Evolutionary conservation across 78 protist species (phyloP).

Genomic region (Cavenderia fasciculata): DNA sequence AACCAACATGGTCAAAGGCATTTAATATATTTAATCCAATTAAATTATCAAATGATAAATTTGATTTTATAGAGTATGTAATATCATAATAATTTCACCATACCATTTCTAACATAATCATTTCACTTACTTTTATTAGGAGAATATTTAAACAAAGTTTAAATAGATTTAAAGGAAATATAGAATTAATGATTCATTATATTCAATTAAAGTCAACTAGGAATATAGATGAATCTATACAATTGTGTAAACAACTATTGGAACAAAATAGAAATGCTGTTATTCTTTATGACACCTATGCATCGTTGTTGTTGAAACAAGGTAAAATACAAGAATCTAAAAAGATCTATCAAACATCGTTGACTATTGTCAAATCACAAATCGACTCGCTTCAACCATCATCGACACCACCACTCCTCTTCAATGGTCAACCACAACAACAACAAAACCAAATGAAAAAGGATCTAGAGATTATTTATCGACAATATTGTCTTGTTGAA

Average conservation of each 20-base stretch:
- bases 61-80: conserved; percentile 22
- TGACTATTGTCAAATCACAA: no score
- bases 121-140: no score
- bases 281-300: conserved; percentile 8
- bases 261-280: neutral
- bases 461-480: neutral
- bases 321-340: conserved; percentile 16
- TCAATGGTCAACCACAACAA: neutral
- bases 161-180: neutral
- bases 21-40: neutral
- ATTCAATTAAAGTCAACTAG: neutral
- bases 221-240: neutral
- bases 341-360: conserved; percentile 40
- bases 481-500: conserved; percentile 5
- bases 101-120: no score
- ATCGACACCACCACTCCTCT: no score
- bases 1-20: conserved; percentile 16
- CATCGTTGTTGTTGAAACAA: neutral
- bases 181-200: neutral
- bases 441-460: conserved; percentile 2
- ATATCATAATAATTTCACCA: neutral
- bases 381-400: no score
- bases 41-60: neutral
- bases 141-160: no score
- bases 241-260: neutral